phyloP scores from a whole-genome alignment of 495 filamentous ascomycete genomes.

The Aspergillus leporis region DNA sequence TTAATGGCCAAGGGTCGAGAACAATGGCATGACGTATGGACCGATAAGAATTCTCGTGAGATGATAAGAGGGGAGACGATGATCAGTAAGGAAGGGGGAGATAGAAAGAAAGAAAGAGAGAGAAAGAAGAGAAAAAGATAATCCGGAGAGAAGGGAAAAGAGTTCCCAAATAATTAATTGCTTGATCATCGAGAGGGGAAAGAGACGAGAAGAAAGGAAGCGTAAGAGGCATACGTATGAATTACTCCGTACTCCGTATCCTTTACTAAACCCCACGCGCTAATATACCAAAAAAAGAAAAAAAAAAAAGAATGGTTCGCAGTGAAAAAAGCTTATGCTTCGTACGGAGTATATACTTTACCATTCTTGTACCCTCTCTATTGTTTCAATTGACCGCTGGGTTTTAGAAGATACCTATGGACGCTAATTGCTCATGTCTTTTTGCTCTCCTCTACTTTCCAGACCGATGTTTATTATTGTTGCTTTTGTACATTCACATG shows the following conservation, averaged over 20 bases:
- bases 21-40: background rate
- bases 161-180: background rate
- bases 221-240: conserved; percentile 6
- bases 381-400: background rate
- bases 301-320: conserved; percentile 1
- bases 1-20: background rate
- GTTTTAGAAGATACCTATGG: background rate
- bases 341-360: background rate
- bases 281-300: background rate
- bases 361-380: background rate
- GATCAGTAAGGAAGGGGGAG: background rate
- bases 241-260: background rate
- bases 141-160: conserved; percentile 10
- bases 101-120: background rate
- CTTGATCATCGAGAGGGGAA: background rate
- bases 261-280: background rate
- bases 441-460: background rate
- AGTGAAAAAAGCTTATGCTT: background rate
- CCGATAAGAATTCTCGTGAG: background rate
- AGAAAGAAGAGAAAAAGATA: background rate
- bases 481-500: background rate
- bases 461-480: background rate
- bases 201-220: conserved; percentile 9
- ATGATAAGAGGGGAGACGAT: background rate
- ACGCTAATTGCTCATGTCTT: background rate